Base-by-base conservation (phyloP, 2,329 filamentous ascomycete genomes). In the Dryadomyces sulphureus region DNA sequence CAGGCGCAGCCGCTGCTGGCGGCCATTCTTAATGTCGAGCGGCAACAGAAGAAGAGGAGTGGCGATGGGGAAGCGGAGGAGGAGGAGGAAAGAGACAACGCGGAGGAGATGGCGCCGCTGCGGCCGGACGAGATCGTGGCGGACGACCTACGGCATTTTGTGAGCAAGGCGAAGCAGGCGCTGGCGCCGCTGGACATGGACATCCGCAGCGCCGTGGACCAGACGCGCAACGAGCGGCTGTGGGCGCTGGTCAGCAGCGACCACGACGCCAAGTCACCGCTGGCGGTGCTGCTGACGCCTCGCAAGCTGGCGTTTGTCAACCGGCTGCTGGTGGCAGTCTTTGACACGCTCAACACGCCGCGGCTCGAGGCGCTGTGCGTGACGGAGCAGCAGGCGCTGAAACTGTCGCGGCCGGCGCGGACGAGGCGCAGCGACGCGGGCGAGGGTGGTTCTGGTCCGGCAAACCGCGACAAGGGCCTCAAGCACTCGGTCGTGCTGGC, bases 261-360 rank as follows among this genome's bases (percentile, higher is more conserved):
- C 9, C 87, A 82, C 50, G 92, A 98, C 61, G 69, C 81, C 0
- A 68, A 90, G 49, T 93, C 87, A 0, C 90, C 95, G 57, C 72
- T 95, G 35, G 87, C 89, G 2, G 96, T 92, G 0, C 78, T 76
- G 0, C 84, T 84, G 58, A 75, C 72, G 7, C 67, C 86, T 0
- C 88, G 94, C 54, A 89, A 96, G 65, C 84, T 96, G 27, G 78
- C 84, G 0, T 98, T 87, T 59, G 76, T 96, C 46, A 92, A 93
- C 63, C 73, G 92, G 8, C 61, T 95, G 3, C 73, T 98, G 1
- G 89, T 95, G 60, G 79, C 75, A 54, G 94, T 98, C 76, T 98
- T 96, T 59, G 86, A 93, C 52, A 82, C 77, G 19, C 79, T 87
- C 65, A 96, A 96, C 58, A 86, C 80, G 0, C 72, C 69, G 8